These are phyloP conservation scores for Leptographium galeiforme DNA, from an alignment of 2,329 filamentous ascomycete species.

Conservation along the genomic window DNA sequence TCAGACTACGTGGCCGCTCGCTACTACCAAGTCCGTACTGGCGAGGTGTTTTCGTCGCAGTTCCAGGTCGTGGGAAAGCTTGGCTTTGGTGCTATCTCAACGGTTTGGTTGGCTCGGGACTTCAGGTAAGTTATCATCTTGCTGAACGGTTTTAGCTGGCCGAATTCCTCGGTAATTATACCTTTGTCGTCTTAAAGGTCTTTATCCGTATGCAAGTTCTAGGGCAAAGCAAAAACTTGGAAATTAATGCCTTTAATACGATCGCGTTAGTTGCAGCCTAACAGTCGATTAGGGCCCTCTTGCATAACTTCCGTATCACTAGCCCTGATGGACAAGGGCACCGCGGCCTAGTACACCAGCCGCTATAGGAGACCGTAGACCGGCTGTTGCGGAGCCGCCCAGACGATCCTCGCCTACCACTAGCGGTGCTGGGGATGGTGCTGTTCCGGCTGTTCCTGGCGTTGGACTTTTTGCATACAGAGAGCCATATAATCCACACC, in stretches of 20 bases:
- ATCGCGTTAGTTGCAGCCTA: background rate
- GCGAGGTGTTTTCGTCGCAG: slow-evolving; percentile 17
- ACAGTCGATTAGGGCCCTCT: background rate
- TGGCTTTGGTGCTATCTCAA: slow-evolving; percentile 26
- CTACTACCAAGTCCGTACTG: slow-evolving; percentile 23
- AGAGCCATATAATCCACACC: background rate
- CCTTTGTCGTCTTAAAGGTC: background rate
- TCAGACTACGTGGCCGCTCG: slow-evolving; percentile 15
- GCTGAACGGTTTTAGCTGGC: background rate
- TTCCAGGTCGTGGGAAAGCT: slow-evolving; percentile 28
- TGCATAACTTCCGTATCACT: background rate
- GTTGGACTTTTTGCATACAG: background rate
- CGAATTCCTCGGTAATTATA: background rate
- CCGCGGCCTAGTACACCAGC: background rate
- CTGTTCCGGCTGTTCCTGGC: background rate
- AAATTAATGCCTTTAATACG: background rate
- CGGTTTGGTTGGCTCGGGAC: slow-evolving; percentile 28
- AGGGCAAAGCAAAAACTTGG: background rate
- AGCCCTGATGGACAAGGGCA: background rate
- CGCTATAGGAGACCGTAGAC: background rate
- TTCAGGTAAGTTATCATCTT: slow-evolving; percentile 8
- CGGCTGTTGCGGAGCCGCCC: background rate
- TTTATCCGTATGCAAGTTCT: background rate
- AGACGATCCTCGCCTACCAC: background rate
- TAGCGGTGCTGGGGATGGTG: background rate